Evolutionary conservation across 768 basidiomycete species (phyloP), one percentile per base, ranked within the genome.

Genomic region (Mycena metata): DNA sequence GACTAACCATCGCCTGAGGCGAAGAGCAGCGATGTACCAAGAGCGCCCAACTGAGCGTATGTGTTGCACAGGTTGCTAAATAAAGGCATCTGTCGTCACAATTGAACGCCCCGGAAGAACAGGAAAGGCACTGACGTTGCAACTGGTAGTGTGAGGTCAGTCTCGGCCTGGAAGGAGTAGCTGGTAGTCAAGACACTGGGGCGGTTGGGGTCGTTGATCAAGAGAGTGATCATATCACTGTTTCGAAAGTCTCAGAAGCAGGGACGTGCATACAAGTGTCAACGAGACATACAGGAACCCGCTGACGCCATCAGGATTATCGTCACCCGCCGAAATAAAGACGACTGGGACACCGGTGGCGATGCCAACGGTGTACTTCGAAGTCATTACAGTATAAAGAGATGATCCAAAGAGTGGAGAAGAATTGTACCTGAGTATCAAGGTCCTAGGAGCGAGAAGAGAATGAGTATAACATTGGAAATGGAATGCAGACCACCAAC

Each of bases 321-420:
- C 46, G 16, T 77, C 66, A 5, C 80, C 80, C 10, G 76, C 79
- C 11, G 76, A 75, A 45, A 80, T 76, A 68, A 82, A 81, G 12
- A 67, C 69, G 30, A 73, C 70, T 2, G 80, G 79, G 5, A 81
- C 79, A 11, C 76, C 73, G 3, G 74, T 76, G 26, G 80, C 79
- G 17, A 80, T 60, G 39, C 80, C 80, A 39, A 81, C 70, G 21
- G 80, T 79, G 71, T 81, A 82, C 63, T 82, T 74, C 78, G 11
- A 35, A 77, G 70, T 26, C 68, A 79, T 76, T 64, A 76, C 33
- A 16, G 21, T n/a, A 57, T 21, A 17, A 41, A 5, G 42, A 49
- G 21, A 33, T 19, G 47, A 49, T 71, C 30, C 13, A 43, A 23
- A 42, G n/a, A 43, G 35, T 57, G 41, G 15, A 57, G 52, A 33